These are phyloP conservation scores for Geranomyces michiganensis DNA, from an alignment of 192 early-diverging fungal species.

Conservation along the genomic window DNA sequence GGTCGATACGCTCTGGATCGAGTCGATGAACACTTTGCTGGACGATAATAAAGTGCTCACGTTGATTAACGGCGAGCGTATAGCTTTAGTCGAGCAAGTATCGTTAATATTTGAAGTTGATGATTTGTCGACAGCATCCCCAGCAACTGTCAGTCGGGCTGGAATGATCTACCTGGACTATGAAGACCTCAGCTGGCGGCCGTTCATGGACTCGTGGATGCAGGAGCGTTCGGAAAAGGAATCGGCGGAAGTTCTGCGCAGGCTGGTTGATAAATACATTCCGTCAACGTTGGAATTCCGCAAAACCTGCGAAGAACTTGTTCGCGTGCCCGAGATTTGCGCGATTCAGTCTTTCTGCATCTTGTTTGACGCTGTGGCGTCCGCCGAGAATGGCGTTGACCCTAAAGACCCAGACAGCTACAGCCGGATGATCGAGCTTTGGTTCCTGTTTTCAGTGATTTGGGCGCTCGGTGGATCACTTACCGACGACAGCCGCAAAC, in stretches of 20 bases:
- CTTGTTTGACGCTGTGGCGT: slow-evolving; percentile 55
- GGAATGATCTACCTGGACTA: slow-evolving; percentile 69
- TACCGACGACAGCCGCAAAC: slow-evolving; percentile 53
- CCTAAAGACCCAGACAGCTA: slow-evolving; percentile 49
- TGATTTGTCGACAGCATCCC: slow-evolving; percentile 62
- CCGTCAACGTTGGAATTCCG: slow-evolving; percentile 54
- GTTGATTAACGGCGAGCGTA: slow-evolving; percentile 65
- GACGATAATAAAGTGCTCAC: slow-evolving; percentile 68
- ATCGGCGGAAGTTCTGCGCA: slow-evolving; percentile 41
- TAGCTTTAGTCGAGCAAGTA: slow-evolving; percentile 59
- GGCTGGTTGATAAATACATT: slow-evolving; percentile 56
- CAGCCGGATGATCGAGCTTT: slow-evolving; percentile 58
- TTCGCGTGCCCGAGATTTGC: slow-evolving; percentile 56
- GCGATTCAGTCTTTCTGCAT: slow-evolving; percentile 50
- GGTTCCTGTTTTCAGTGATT: slow-evolving; percentile 60
- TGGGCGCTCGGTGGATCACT: slow-evolving; percentile 62
- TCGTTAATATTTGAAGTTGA: slow-evolving; percentile 64
- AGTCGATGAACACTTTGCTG: slow-evolving; percentile 65
- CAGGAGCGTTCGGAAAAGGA: slow-evolving; percentile 41
- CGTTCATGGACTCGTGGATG: slow-evolving; percentile 59
- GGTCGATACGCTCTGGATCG: slow-evolving; percentile 67
- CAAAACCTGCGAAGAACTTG: slow-evolving; percentile 48
- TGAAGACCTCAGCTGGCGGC: slow-evolving; percentile 55
- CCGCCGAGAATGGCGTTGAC: slow-evolving; percentile 57
- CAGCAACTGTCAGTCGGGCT: slow-evolving; percentile 59